These are phyloP conservation scores for Sphaerulina populicola DNA, from an alignment of 2,329 filamentous ascomycete species.

Conservation along the genomic window DNA sequence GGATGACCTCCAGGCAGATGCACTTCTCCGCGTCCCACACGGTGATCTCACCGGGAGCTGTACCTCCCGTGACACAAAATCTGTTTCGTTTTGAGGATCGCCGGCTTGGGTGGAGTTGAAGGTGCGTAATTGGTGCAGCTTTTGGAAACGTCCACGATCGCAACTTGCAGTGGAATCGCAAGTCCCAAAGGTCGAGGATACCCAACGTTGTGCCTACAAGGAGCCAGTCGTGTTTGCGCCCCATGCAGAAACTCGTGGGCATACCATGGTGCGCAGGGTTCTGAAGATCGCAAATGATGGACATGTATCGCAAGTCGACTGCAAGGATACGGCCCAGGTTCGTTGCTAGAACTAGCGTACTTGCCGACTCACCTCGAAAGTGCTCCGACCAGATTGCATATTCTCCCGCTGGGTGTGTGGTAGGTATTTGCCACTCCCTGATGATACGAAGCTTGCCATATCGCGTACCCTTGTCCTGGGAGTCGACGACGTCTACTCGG, in stretches of 20 bases:
- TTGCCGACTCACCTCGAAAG: slow-evolving; percentile 71
- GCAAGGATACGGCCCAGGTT: slow-evolving; percentile 75
- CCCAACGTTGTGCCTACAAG: slow-evolving; percentile 87
- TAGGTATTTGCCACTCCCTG: slow-evolving; percentile 68
- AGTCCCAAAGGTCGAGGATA: slow-evolving; percentile 87
- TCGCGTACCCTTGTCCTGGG: slow-evolving; percentile 49
- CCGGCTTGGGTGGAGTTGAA: slow-evolving; percentile 61
- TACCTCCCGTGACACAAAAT: slow-evolving; percentile 83
- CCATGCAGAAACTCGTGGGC: slow-evolving; percentile 83
- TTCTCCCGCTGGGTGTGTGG: slow-evolving; percentile 46
- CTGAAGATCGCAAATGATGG: slow-evolving; percentile 65
- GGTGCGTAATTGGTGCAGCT: slow-evolving; percentile 67
- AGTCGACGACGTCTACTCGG: slow-evolving; percentile 61
- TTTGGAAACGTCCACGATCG: slow-evolving; percentile 83
- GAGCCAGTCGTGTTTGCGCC: slow-evolving; percentile 80
- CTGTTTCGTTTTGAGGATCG: slow-evolving; percentile 59
- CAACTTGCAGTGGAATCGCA: slow-evolving; percentile 83
- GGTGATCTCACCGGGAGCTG: slow-evolving; percentile 77
- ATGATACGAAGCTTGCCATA: slow-evolving; percentile 72
- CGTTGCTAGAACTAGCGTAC: slow-evolving; percentile 78
- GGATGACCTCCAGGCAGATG: slow-evolving; percentile 80
- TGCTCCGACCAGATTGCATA: slow-evolving; percentile 87
- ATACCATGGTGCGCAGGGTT: slow-evolving; percentile 89
- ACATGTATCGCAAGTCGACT: slow-evolving; percentile 81
- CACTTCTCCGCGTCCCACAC: slow-evolving; percentile 93